Evolutionary conservation across 2,329 filamentous ascomycete genomes (phyloP), one percentile per base, ranked within the genome.

Genomic region (Ceratocystis lukuohia): DNA sequence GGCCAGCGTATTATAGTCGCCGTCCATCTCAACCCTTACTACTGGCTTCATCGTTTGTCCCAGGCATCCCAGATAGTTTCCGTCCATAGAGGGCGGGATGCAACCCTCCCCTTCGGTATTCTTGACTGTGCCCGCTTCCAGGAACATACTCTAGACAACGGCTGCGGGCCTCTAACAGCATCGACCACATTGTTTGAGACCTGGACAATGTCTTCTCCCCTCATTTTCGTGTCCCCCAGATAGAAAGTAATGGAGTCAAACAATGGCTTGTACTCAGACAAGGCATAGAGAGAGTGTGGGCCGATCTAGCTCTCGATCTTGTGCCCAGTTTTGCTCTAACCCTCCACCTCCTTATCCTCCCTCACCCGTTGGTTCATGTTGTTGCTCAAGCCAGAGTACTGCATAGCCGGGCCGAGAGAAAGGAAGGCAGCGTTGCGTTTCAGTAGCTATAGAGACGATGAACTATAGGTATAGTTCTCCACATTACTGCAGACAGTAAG

Each of bases 191-290:
- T 57, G 53, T 57, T 57, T 57, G 53, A 57, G 53, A 57, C 53
- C 30, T 33, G 53, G 28, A 17, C 28, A 30, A 6, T 15, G 25
- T 57, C 6, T 17, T 3, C 53, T 22, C 30, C 53, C 28, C n/a
- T 30, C 15, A 10, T 5, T 57, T 12, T 41, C 37, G 37, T 41
- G 37, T 41, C 10, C 37, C 37, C 53, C 15, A 3, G 25, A n/a
- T 30, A 30, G 53, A 17, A 20, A 7, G 30, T 17, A n/a, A 12
- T 5, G 53, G 53, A 12, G 22, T 57, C 53, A 57, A 33, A 57
- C 22, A 57, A 57, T 33, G 53, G 53, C 53, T 57, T 57, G 53
- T 57, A 17, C 30, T 57, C 25, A 57, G 53, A 33, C 53, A 57
- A 33, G 6, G 4, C 1, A 28, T 33, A 20, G 22, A 15, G 3